Percentiles rank a stretch among this genome's conserved stretches.
Evolutionary conservation across 1,139 yeast genomes (phyloP).

Genomic region (Candida tetrigidarum): DNA sequence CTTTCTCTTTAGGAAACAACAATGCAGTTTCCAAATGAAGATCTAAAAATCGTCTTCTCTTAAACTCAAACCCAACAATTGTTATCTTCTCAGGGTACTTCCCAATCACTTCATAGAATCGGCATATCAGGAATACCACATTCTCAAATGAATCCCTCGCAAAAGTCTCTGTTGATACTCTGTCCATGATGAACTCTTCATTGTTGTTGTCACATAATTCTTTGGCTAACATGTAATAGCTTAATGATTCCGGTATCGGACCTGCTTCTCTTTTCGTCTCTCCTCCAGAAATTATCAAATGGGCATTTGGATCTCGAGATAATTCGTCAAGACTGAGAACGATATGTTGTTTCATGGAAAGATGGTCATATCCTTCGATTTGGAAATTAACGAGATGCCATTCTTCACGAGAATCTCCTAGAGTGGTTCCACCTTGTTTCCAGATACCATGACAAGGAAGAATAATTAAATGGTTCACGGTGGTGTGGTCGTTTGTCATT

Average conservation of each 20-base stretch:
- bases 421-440: conserved; percentile 34
- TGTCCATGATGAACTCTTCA: conserved; percentile 17
- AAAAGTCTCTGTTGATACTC: conserved; percentile 61
- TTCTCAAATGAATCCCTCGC: conserved; percentile 87
- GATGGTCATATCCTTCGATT: conserved; percentile 66
- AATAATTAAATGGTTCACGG: conserved; percentile 38
- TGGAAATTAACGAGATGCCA: conserved; percentile 76
- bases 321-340: conserved; percentile 37
- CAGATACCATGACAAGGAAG: conserved; percentile 76
- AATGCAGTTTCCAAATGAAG: conserved; percentile 58
- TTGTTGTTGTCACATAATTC: conserved; percentile 14
- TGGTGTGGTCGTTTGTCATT: conserved; percentile 3
- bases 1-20: conserved; percentile 32
- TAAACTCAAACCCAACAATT: conserved; percentile 77
- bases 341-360: conserved; percentile 69
- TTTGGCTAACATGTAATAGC: conserved; percentile 52
- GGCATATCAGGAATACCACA: conserved; percentile 62
- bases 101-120: conserved; percentile 53
- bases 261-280: conserved; percentile 63
- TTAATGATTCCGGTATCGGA: conserved; percentile 61
- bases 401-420: conserved; percentile 48
- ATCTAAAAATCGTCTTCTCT: conserved; percentile 57
- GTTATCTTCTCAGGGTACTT: conserved; percentile 56
- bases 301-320: conserved; percentile 28
- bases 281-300: conserved; percentile 71